These are phyloP conservation scores for Yarrowia galli DNA, from an alignment of 1,139 yeast species.

Conservation along the genomic window DNA sequence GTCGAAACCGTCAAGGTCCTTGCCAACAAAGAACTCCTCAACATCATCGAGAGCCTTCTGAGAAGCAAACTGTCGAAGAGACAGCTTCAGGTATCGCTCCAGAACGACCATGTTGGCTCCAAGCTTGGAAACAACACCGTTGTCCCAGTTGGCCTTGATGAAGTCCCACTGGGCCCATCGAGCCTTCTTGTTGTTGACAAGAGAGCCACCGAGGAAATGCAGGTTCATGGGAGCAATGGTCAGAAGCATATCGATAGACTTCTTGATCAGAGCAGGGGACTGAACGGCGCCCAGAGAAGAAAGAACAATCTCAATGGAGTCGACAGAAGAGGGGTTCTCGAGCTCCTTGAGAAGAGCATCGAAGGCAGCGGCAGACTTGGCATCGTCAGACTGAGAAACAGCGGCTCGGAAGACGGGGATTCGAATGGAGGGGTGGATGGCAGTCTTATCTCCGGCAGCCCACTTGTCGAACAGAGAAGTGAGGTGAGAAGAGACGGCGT, in stretches of 20 bases:
- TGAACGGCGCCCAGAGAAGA: conserved; percentile 65
- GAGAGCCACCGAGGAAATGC: conserved; percentile 62
- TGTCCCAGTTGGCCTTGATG: conserved; percentile 62
- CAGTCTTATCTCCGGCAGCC: conserved; percentile 51
- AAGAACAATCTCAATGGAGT: conserved; percentile 71
- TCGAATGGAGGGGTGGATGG: conserved; percentile 64
- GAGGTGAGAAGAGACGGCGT: conserved; percentile 60
- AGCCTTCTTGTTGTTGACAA: conserved; percentile 60
- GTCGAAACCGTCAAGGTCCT: conserved; percentile 58
- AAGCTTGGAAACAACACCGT: conserved; percentile 52
- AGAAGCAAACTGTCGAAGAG: conserved; percentile 60
- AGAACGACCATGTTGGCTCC: conserved; percentile 66
- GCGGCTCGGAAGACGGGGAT: conserved; percentile 62
- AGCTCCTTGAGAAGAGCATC: conserved; percentile 60
- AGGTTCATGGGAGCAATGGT: conserved; percentile 74
- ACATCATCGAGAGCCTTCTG: conserved; percentile 57
- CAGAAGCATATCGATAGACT: conserved; percentile 55
- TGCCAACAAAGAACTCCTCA: conserved; percentile 59
- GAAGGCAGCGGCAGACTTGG: conserved; percentile 54
- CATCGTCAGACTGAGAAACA: conserved; percentile 55
- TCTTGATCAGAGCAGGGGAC: conserved; percentile 52
- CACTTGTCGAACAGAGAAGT: conserved; percentile 54
- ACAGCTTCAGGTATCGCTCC: conserved; percentile 66
- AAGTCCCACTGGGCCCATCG: conserved; percentile 63
- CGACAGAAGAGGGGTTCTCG: conserved; percentile 64